These are phyloP conservation scores for Mallotus repandus DNA, from an alignment of 441 rosid genomes.

Conservation along the genomic window DNA sequence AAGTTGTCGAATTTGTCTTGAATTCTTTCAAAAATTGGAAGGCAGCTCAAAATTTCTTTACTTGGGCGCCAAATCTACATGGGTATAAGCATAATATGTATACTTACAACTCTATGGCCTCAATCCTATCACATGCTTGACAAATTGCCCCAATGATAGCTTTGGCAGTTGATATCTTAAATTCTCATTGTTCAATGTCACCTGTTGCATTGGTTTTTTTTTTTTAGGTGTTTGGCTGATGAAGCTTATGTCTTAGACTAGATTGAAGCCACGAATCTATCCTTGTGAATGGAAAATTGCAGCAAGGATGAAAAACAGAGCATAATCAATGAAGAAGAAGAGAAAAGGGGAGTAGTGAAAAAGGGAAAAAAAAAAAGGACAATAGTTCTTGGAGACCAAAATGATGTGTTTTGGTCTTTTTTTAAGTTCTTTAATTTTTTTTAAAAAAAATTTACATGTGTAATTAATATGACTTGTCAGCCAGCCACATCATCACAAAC, in stretches of 20 bases:
- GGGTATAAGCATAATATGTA: slow-evolving; percentile 69
- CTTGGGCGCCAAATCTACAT: slow-evolving; percentile 64
- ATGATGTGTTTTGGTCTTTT: rapidly evolving
- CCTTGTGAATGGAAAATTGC: too few species aligned
- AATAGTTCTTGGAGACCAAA: too few species aligned
- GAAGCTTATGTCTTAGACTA: slow-evolving; percentile 70
- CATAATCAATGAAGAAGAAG: too few species aligned
- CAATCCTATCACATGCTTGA: slow-evolving; percentile 90
- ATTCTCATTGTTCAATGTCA: slow-evolving; percentile 57
- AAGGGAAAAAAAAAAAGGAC: not conserved
- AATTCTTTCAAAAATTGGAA: slow-evolving; percentile 58
- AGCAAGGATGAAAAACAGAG: too few species aligned
- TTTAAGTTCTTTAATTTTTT: too few species aligned
- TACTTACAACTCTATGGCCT: slow-evolving; percentile 83
- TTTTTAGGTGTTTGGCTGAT: slow-evolving; percentile 54
- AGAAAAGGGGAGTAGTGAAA: too few species aligned
- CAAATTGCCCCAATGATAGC: slow-evolving; percentile 64
- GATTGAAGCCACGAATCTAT: too few species aligned
- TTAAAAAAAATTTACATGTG: too few species aligned
- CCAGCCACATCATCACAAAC: too few species aligned
- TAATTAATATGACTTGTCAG: too few species aligned
- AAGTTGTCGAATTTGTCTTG: slow-evolving; percentile 69
- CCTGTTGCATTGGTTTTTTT: slow-evolving; percentile 85
- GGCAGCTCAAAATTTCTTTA: slow-evolving; percentile 54
- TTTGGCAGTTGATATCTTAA: slow-evolving; percentile 46